Conservation (phyloP, 345 rosid genomes). For the Euphorbia peplus region DNA sequence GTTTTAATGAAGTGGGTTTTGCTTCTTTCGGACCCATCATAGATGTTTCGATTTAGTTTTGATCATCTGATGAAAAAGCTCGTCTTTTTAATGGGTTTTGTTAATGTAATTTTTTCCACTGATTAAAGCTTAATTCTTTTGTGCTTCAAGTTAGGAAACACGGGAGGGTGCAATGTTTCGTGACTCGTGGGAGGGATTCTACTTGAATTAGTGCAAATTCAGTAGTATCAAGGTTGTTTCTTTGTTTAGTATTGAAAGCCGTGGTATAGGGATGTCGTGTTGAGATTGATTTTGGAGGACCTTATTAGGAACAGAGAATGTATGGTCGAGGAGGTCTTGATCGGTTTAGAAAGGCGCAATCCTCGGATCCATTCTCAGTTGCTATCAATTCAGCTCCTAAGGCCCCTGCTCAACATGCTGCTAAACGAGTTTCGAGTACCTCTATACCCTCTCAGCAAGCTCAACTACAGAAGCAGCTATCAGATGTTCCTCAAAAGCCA, state of each 20-base stretch:
- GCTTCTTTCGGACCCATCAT: slow-evolving; percentile 9
- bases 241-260: not conserved
- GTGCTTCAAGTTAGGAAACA: slow-evolving; percentile 16
- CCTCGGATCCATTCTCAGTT: slow-evolving; percentile 82
- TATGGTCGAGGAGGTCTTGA: slow-evolving; percentile 89
- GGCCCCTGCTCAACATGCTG: slow-evolving; percentile 26
- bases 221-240: not conserved
- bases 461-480: slow-evolving; percentile 24
- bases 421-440: slow-evolving; percentile 22
- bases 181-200: slow-evolving; percentile 3
- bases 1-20: not conserved
- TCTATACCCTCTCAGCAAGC: slow-evolving; percentile 32
- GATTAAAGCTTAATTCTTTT: not conserved
- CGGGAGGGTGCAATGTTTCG: not conserved
- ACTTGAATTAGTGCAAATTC: slow-evolving; percentile 13
- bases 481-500: slow-evolving; percentile 30
- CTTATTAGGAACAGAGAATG: slow-evolving; percentile 44
- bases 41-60: not conserved
- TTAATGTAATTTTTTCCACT: not conserved
- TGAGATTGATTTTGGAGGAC: not conserved
- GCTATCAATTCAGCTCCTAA: slow-evolving; percentile 43
- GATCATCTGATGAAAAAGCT: not conserved
- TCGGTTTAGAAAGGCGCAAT: slow-evolving; percentile 84
- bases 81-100: not conserved
- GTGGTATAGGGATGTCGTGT: not conserved